Evolutionary conservation across 768 basidiomycete genomes (phyloP).

Genomic region (Leccinum boreale): DNA sequence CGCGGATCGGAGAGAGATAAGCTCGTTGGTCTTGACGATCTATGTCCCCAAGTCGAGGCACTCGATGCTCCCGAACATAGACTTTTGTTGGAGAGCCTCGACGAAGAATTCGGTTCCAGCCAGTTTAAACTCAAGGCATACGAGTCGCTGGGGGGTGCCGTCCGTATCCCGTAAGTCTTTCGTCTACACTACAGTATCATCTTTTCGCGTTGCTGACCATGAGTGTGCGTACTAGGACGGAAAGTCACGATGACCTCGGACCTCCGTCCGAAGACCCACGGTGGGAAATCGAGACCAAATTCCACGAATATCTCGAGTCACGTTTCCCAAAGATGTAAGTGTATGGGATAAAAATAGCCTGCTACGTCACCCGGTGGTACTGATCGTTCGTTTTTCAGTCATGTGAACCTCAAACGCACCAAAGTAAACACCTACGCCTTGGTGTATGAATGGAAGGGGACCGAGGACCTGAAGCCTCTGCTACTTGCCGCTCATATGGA

Average conservation of each 20-base stretch:
- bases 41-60: slow-evolving; percentile 29
- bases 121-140: slow-evolving; percentile 30
- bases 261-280: slow-evolving; percentile 46
- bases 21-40: background rate
- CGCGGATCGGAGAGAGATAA: background rate
- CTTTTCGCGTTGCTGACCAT: background rate
- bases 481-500: slow-evolving; percentile 50
- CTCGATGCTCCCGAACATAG: slow-evolving; percentile 14
- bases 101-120: slow-evolving; percentile 17
- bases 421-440: slow-evolving; percentile 61
- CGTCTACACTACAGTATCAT: background rate
- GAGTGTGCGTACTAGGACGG: slow-evolving; percentile 40
- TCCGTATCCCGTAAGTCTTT: slow-evolving; percentile 30
- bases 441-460: slow-evolving; percentile 59
- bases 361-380: background rate
- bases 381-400: slow-evolving; percentile 30
- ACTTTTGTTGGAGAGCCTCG: slow-evolving; percentile 22
- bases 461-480: slow-evolving; percentile 51
- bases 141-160: slow-evolving; percentile 34
- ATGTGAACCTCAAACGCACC: slow-evolving; percentile 46
- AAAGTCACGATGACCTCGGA: slow-evolving; percentile 50
- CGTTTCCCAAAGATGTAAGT: slow-evolving; percentile 63
- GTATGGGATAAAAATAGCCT: background rate
- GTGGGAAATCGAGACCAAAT: slow-evolving; percentile 29
- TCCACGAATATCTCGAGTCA: slow-evolving; percentile 27